Base-by-base conservation (phyloP, 2,329 filamentous ascomycete genomes). In the Penicillium sp. region DNA sequence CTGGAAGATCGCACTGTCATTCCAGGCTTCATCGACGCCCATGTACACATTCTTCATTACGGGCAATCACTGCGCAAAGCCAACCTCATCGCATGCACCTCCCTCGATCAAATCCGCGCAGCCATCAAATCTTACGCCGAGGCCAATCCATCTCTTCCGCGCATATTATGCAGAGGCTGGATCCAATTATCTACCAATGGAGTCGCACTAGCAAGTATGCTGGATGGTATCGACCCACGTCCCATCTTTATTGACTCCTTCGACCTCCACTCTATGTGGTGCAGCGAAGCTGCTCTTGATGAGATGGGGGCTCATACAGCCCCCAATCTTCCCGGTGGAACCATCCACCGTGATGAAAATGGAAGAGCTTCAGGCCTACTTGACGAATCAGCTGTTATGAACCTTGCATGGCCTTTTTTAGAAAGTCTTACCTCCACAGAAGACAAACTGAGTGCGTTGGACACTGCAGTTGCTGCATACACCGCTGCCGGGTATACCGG, bases 191-290 rank as follows among this genome's bases (percentile, higher is more conserved):
- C 77, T 66, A 81, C 78, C 2, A 65, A 75, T 21, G 75, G 77
- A 6, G 58, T 75, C 25, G 78, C 79, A 1, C 70, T 79, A 47
- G 78, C 79, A 1, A 76, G 68, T 27, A 78, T 79, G 74, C 61
- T 82, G 27, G 79, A 82, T 60, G 79, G 78, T 60, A 67, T 82
- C 8, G 79, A 81, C 58, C 64, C 73, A 0, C 71, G 79, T 33
- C 79, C 80, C 0, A 80, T 82, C 39, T 81, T 75, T 59, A 78
- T 82, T 51, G 76, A 81, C 39, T 70, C 79, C 0, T 79, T 79
- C 45, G 79, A 82, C 55, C 66, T 82, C n/a, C 80, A 82, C 63
- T 82, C 79, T 0, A 75, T 76, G 31, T 82, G 80, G 80, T 81
- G 79, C 60, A 82, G 78, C 59, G 77, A 72, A 21, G 73, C 78